phyloP scores from a whole-genome alignment of 2,329 filamentous ascomycete species.

The Talaromyces atroroseus region DNA sequence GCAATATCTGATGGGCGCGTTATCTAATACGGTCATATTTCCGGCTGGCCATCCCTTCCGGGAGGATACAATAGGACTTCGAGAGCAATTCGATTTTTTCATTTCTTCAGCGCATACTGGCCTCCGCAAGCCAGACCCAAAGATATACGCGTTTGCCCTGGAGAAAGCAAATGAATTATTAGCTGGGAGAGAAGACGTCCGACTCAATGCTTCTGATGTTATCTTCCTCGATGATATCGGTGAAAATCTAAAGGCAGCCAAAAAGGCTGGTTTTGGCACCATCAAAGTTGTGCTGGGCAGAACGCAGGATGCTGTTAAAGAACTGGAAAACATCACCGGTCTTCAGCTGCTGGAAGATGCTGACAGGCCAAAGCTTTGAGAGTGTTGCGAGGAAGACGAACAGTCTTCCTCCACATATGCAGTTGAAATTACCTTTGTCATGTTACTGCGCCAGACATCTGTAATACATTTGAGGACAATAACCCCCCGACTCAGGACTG shows the following conservation, averaged over 20 bases:
- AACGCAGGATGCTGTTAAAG: slow-evolving; percentile 72
- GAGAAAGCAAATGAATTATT: slow-evolving; percentile 60
- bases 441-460: too few species aligned
- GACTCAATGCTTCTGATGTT: slow-evolving; percentile 61
- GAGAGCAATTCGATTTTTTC: slow-evolving; percentile 75
- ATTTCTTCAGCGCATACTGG: slow-evolving; percentile 82
- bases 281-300: slow-evolving; percentile 78
- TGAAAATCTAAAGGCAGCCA: slow-evolving; percentile 79
- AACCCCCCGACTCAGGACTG: too few species aligned
- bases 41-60: slow-evolving; percentile 67
- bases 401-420: neutral
- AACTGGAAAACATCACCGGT: slow-evolving; percentile 71
- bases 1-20: slow-evolving; percentile 67
- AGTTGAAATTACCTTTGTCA: neutral
- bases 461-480: too few species aligned
- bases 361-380: slow-evolving; percentile 32
- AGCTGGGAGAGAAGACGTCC: slow-evolving; percentile 49
- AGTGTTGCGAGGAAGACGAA: neutral
- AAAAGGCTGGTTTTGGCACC: slow-evolving; percentile 68
- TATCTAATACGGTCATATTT: slow-evolving; percentile 88
- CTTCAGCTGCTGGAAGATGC: slow-evolving; percentile 43
- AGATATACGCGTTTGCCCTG: slow-evolving; percentile 72
- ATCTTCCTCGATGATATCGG: slow-evolving; percentile 94
- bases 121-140: slow-evolving; percentile 77
- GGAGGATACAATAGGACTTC: slow-evolving; percentile 55